Base-by-base conservation (phyloP, 2,329 filamentous ascomycete species). In the Alternaria triticimaculans region DNA sequence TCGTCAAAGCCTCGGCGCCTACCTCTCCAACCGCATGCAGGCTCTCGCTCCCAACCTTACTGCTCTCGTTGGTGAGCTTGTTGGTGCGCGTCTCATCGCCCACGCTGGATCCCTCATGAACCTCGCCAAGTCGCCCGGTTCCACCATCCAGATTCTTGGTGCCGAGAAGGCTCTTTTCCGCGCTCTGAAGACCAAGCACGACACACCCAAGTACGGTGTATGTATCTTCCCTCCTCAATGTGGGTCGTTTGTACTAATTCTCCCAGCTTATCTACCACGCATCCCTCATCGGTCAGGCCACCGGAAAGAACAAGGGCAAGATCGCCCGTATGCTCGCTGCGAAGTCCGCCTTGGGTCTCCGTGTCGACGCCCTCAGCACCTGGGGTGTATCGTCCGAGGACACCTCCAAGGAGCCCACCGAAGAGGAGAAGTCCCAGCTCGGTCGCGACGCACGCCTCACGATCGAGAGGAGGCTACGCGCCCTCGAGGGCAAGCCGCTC, bases 91-190 rank as follows among this genome's bases (percentile, higher is more conserved):
- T 74, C 88, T 99, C 57, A 97, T 99, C 73, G 92, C 96, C 51
- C 96, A 99, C 80, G 90, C 94, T 63, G 96, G 96, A 73, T 97
- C 94, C 64, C 88, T 99, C 73, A 91, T 96, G 87, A 97, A 91
- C 84, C 87, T 99, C 55, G 94, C 96, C 80, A 98, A 98, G 87
- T 92, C 92, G 72, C 94, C 96, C 64, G 94, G 93, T 83, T 96
- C 92, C 76, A 99, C 96, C 67, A 93, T 99, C 71, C 96, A 99
- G 86, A 97, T 99, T 77, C 89, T 98, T 60, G 96, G 96, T 85
- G 96, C 96, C 64, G 96, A 99, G 85, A 99, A 99, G 87, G 96
- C 96, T 8, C 89, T 99, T 48, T 99, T 99, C 90, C 90, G 96
- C 77, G 96, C 96, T 20, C 87, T 99, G 68, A 99, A 99, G 89